phyloP scores from a whole-genome alignment of 768 basidiomycete species.

The Gautieria morchelliformis region DNA sequence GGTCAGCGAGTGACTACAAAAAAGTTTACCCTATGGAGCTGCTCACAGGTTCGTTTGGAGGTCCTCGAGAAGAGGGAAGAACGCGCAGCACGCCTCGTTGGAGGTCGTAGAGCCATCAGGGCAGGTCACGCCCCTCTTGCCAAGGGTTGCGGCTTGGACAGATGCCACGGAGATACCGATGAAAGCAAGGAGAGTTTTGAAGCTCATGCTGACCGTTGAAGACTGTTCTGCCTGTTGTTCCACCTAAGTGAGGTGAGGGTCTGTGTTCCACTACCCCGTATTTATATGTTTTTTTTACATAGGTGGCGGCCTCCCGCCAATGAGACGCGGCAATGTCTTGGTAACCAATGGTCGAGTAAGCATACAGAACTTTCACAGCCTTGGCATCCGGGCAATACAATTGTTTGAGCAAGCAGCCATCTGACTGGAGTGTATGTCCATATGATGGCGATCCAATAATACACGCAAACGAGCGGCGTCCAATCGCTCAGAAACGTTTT shows the following conservation, averaged over 20 bases:
- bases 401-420: background rate
- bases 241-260: background rate
- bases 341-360: background rate
- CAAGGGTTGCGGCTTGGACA: slow-evolving; percentile 4
- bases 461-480: background rate
- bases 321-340: too few species aligned
- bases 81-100: slow-evolving; percentile 2
- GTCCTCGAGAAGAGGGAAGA: slow-evolving; percentile 8
- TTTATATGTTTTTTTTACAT: background rate
- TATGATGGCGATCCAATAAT: background rate
- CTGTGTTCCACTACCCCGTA: background rate
- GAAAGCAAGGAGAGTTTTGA: background rate
- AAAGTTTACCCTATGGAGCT: background rate
- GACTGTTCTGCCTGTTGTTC: background rate
- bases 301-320: too few species aligned
- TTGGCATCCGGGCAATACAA: background rate
- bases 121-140: slow-evolving; percentile 6
- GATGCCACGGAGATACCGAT: background rate
- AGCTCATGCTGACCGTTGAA: background rate
- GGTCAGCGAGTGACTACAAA: background rate
- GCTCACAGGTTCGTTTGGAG: slow-evolving; percentile 7
- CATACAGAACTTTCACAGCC: background rate
- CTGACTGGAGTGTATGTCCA: too few species aligned
- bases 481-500: background rate
- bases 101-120: slow-evolving; percentile 1